phyloP scores from a whole-genome alignment of 805 yeast genomes.

The Starmerella stellata region DNA sequence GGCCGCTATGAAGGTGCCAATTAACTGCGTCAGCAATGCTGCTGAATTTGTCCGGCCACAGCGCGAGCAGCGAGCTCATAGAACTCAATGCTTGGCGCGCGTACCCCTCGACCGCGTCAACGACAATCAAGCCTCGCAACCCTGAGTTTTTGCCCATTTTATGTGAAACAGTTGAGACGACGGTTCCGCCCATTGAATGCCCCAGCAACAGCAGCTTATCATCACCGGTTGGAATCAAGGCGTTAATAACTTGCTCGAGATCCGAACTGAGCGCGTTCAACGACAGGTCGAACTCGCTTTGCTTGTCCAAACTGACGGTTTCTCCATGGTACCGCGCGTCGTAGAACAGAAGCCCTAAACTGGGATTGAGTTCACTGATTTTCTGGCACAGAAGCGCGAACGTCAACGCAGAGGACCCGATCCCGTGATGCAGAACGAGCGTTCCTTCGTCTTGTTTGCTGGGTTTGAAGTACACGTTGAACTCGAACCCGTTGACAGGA shows the following conservation, averaged over 20 bases:
- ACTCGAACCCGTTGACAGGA: slow-evolving; percentile 5
- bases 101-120: slow-evolving; percentile 90
- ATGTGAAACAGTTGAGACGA: slow-evolving; percentile 39
- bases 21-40: slow-evolving; percentile 43
- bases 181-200: slow-evolving; percentile 85
- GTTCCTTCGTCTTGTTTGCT: slow-evolving; percentile 19
- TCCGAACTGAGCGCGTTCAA: slow-evolving; percentile 42
- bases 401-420: slow-evolving; percentile 74
- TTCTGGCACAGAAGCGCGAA: slow-evolving; percentile 38
- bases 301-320: slow-evolving; percentile 2
- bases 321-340: slow-evolving; percentile 84
- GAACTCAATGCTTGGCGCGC: slow-evolving; percentile 51
- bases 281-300: slow-evolving; percentile 25
- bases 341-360: slow-evolving; percentile 49
- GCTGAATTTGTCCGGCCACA: slow-evolving; percentile 45
- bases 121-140: slow-evolving; percentile 51
- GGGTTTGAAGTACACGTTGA: slow-evolving; percentile 5
- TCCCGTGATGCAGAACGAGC: slow-evolving; percentile 79
- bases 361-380: slow-evolving; percentile 22
- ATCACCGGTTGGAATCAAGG: slow-evolving; percentile 22
- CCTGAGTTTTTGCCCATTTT: not conserved
- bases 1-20: slow-evolving; percentile 52
- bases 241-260: slow-evolving; percentile 31
- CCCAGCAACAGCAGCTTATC: slow-evolving; percentile 49
- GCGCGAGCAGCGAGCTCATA: slow-evolving; percentile 47